Evolutionary conservation across 2,329 filamentous ascomycete genomes (phyloP), one percentile per base, ranked within the genome.

Genomic region (Penicillium freii): DNA sequence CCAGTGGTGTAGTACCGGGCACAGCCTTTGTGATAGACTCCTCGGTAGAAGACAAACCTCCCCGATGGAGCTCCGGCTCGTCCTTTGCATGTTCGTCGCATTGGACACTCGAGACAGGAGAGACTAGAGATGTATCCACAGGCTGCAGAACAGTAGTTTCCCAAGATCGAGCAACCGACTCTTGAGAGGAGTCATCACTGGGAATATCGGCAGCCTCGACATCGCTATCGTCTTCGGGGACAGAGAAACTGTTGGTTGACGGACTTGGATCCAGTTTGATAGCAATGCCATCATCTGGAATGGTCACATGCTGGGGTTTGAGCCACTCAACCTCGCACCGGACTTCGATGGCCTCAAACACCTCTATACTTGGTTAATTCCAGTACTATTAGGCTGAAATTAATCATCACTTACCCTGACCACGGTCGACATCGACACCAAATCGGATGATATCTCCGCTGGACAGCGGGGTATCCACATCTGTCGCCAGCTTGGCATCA

Each of bases 361-460:
- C 64, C 29, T 75, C 67, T 73, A 45, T 9, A 29, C 3, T 6
- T n/a, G 33, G 3, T 25, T 15, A 42, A 23, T 19, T 17, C 10
- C 31, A 11, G 23, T 10, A 21, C 11, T 36, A 10, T 13, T 5
- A 19, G n/a, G 21, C 17, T 13, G 17, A 21, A 8, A 13, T 15
- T 17, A n/a, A 13, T 42, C 27, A 13, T 43, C 27, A 69, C 69
- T 19, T 68, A 74, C 80, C 78, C 38, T 69, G 62, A 19, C 78
- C 80, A 65, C 81, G 78, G 58, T 73, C 76, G 25, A 84, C 80
- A 58, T 80, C 73, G 36, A 75, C 72, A 19, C 82, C 82, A 66
- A 84, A 81, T 5, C 67, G 71, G 29, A 78, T 42, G 2, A 71
- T 55, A 61, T 77, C 74, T 17, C 69, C 72, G 48, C 61, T 69